Conservation (phyloP, 2,329 filamentous ascomycete species). For the Colletotrichum sp. region DNA sequence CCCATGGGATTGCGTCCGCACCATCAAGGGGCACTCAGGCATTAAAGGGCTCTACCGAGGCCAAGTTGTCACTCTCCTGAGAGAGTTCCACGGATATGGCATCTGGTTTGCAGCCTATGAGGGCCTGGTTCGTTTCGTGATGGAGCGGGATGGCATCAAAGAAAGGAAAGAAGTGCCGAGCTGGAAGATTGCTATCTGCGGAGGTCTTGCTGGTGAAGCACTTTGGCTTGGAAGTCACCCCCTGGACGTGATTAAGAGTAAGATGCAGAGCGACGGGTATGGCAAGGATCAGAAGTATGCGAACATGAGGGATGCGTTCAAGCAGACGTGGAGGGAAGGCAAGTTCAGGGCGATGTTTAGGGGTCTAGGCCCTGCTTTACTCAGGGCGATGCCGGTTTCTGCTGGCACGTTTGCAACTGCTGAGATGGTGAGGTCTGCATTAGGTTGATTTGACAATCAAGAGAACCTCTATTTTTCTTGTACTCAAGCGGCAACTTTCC, state of each 20-base stretch:
- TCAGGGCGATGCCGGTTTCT: neutral
- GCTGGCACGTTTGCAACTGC: neutral
- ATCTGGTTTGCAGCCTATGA: neutral
- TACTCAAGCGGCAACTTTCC: accelerated
- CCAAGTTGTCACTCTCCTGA: neutral
- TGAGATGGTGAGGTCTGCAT: neutral
- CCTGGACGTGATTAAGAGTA: neutral
- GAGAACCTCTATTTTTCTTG: neutral
- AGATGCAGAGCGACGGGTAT: neutral
- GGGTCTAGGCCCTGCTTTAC: neutral
- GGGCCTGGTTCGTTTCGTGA: neutral
- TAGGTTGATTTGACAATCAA: neutral
- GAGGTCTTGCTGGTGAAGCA: neutral
- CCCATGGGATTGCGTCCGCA: neutral
- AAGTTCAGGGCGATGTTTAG: neutral
- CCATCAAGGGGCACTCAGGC: neutral
- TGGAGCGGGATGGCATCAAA: neutral
- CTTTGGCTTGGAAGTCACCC: neutral
- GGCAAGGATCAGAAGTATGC: neutral
- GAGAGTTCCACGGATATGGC: neutral
- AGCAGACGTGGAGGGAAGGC: neutral
- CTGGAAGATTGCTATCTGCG: neutral
- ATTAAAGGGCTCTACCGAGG: neutral
- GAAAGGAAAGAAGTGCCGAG: neutral
- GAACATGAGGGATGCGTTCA: neutral